Evolutionary conservation across 495 filamentous ascomycete species (phyloP).

Genomic region (Penicillium turbatum): DNA sequence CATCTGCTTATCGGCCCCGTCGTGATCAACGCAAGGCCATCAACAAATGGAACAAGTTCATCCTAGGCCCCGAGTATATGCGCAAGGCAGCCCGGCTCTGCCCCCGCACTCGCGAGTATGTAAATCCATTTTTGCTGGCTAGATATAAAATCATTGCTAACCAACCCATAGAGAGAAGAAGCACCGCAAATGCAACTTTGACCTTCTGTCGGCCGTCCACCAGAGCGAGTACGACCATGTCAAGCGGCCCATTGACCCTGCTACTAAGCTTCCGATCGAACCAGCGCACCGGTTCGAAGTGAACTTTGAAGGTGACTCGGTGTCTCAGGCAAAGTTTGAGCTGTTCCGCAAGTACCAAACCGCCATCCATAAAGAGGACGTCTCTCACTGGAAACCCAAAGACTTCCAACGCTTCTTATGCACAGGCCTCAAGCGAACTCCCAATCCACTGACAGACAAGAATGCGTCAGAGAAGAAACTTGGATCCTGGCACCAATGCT

Average conservation of each 20-base stretch:
- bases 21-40: slow-evolving; percentile 82
- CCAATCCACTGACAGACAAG: slow-evolving; percentile 21
- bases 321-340: slow-evolving; percentile 78
- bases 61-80: slow-evolving; percentile 75
- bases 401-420: slow-evolving; percentile 87
- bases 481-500: slow-evolving; percentile 94
- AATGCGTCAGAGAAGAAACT: slow-evolving; percentile 55
- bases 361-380: slow-evolving; percentile 69
- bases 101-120: slow-evolving; percentile 72
- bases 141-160: slow-evolving; percentile 10
- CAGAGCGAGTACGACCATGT: slow-evolving; percentile 59
- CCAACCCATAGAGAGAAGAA: slow-evolving; percentile 57
- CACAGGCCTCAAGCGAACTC: slow-evolving; percentile 64
- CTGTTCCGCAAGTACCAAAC: slow-evolving; percentile 86
- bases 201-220: slow-evolving; percentile 69
- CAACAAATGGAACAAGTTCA: slow-evolving; percentile 84
- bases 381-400: slow-evolving; percentile 57
- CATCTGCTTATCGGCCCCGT: slow-evolving; percentile 60
- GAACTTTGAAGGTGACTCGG: slow-evolving; percentile 71
- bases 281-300: slow-evolving; percentile 79
- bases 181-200: slow-evolving; percentile 67
- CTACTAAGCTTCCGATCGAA: slow-evolving; percentile 53
- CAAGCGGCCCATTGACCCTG: slow-evolving; percentile 47
- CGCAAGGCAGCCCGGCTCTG: slow-evolving; percentile 66
- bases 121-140: slow-evolving; percentile 4